Evolutionary conservation across 2,329 filamentous ascomycete species (phyloP).

Genomic region (Elsinoe necatrix): DNA sequence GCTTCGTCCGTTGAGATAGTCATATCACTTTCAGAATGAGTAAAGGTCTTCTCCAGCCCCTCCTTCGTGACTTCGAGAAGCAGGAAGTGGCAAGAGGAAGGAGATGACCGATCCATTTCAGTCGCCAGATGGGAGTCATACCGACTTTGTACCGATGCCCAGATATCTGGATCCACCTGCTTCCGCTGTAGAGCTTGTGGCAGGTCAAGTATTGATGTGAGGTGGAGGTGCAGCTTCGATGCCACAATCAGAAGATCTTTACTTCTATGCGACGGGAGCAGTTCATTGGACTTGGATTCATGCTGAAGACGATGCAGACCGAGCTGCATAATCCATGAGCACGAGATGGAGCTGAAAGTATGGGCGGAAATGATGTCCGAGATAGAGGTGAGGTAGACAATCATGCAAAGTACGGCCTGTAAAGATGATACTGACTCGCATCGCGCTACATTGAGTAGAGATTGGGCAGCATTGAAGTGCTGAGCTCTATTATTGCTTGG

Average conservation of each 20-base stretch:
- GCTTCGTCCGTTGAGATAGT: background rate
- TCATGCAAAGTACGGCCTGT: slow-evolving; percentile 3
- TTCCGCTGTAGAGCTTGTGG: background rate
- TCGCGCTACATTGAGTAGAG: background rate
- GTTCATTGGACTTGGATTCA: background rate
- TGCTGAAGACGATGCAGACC: background rate
- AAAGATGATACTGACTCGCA: slow-evolving; percentile 1
- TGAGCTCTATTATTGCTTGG: background rate
- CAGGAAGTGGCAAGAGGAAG: slow-evolving; percentile 5
- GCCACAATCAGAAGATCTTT: slow-evolving; percentile 1
- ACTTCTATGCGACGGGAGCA: background rate
- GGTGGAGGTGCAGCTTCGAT: background rate
- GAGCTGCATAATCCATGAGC: slow-evolving; percentile 11
- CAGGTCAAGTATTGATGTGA: slow-evolving; percentile 3
- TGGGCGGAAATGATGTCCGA: background rate
- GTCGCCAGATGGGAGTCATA: slow-evolving; percentile 3
- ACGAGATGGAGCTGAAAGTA: slow-evolving; percentile 2
- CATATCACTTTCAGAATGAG: background rate
- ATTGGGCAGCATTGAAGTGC: background rate
- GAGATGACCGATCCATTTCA: background rate
- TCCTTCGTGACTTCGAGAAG: slow-evolving; percentile 6
- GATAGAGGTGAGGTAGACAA: background rate
- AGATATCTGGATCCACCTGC: background rate
- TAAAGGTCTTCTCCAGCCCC: slow-evolving; percentile 8
- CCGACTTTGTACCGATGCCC: slow-evolving; percentile 4